Evolutionary conservation across 768 basidiomycete genomes (phyloP).

Genomic region (Pleurotus giganteus): DNA sequence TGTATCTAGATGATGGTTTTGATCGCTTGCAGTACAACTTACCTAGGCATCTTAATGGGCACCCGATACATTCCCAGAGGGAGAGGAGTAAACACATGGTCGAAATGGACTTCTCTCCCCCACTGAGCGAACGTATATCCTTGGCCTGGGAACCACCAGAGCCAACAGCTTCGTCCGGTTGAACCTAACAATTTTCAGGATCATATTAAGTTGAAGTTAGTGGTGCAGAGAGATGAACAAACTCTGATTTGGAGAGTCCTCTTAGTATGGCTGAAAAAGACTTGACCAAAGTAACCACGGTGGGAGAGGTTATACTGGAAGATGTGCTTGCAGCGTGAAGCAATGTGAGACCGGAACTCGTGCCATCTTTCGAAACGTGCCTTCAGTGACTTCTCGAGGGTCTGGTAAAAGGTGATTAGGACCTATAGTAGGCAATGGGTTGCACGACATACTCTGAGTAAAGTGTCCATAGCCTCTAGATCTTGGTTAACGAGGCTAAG

Average conservation of each 20-base stretch:
- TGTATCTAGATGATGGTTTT: neutral
- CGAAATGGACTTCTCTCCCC: constrained; percentile 96
- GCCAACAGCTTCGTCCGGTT: constrained; percentile 75
- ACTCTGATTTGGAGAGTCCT: constrained; percentile 68
- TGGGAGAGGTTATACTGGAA: constrained; percentile 81
- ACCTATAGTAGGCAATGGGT: neutral
- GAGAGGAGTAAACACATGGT: constrained; percentile 93
- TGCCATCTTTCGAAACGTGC: constrained; percentile 76
- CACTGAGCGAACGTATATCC: constrained; percentile 83
- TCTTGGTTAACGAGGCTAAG: too few species aligned
- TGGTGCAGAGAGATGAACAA: constrained; percentile 9
- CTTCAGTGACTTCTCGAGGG: constrained; percentile 62
- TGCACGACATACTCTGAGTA: constrained; percentile 69
- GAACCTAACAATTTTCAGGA: constrained; percentile 56
- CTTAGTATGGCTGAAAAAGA: constrained; percentile 79
- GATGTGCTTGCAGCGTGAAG: constrained; percentile 80
- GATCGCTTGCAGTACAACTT: constrained; percentile 18
- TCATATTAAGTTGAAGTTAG: constrained; percentile 3
- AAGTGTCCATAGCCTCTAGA: constrained; percentile 55
- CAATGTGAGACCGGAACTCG: constrained; percentile 84
- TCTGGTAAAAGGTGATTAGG: constrained; percentile 37
- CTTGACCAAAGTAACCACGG: constrained; percentile 88
- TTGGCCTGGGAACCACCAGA: constrained; percentile 69
- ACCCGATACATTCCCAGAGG: constrained; percentile 93
- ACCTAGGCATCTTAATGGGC: constrained; percentile 92